These are phyloP conservation scores for Geotrichum europaeum DNA, from an alignment of 1,139 yeast genomes.

Conservation along the genomic window DNA sequence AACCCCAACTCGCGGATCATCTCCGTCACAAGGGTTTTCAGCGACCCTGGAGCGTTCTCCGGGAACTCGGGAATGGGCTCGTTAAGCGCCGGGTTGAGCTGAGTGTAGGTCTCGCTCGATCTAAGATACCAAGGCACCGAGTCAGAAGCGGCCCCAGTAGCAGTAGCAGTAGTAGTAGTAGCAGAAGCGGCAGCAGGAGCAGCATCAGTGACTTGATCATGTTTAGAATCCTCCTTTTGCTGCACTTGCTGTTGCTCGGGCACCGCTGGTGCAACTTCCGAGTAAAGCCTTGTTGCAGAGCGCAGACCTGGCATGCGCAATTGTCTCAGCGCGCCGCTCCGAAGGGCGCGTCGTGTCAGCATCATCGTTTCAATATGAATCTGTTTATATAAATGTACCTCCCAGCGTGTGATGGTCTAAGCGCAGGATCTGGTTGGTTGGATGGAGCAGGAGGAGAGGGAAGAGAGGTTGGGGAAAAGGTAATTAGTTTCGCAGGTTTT, in stretches of 20 bases:
- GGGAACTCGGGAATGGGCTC: conserved; percentile 44
- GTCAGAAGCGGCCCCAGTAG: background rate
- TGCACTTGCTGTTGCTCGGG: background rate
- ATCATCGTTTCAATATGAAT: background rate
- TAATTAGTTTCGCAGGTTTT: background rate
- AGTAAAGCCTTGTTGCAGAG: background rate
- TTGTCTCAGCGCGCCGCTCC: background rate
- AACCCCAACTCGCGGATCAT: conserved; percentile 61
- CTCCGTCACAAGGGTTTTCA: conserved; percentile 43
- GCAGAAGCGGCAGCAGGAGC: background rate
- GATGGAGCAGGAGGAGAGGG: background rate
- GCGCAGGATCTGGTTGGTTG: background rate
- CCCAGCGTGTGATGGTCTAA: background rate
- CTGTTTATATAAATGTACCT: background rate
- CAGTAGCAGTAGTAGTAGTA: background rate
- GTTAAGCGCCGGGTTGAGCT: conserved; percentile 19
- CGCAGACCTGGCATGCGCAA: background rate
- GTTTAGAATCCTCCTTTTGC: background rate
- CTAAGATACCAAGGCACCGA: conserved; percentile 30
- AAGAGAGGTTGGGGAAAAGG: background rate
- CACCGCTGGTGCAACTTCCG: background rate
- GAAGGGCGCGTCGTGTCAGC: background rate
- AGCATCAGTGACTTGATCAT: background rate
- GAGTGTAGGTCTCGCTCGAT: conserved; percentile 20
- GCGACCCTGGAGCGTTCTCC: conserved; percentile 45